Base-by-base conservation (phyloP, 2,329 filamentous ascomycete genomes). In the Fusarium ramigenum region DNA sequence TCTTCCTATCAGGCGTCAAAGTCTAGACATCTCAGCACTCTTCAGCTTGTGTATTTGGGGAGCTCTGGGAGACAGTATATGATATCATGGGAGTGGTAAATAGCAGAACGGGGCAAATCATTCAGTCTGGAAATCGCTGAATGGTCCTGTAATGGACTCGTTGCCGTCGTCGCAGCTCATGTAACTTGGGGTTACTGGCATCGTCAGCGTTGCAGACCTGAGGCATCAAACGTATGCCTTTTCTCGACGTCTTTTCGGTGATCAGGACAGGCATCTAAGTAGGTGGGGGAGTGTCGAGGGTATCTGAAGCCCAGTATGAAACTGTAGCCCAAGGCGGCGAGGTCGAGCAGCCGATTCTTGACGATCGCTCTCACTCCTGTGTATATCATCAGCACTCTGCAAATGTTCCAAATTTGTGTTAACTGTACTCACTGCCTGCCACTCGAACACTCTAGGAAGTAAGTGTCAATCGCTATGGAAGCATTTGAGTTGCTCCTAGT, bases 361-460 rank as follows among this genome's bases (percentile, higher is more conserved):
- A 19, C 16, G 4, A 7, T 50, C n/a, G 5, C 2, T 18, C 47
- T 14, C 2, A 50, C 14, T 15, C 34, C 47, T 30, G 9, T 9
- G 47, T 1, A 19, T 19, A 14, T 32, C 46, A 50, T 19, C 28
- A 49, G 46, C n/a, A 34, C 16, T 19, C 11, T 10, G 5, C 3
- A 6, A 8, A 2, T 10, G 23, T 23, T 23, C 0, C 8, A 7
- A 34, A 14, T 12, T 19, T 50, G 0, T 6, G 30, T 19, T n/a
- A 3, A 5, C 15, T 50, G 15, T 12, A 15, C 16, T 50, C 6
- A 34, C 30, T 25, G 9, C 3, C n/a, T 52, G 9, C 2, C 19
- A 5, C 15, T 16, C 8, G 34, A 16, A 16, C 34, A 16, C 15
- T 36, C 15, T 16, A 9, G 34, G 15, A 36, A 36, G 34, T 16